Base-by-base conservation (phyloP, 2,329 filamentous ascomycete genomes). In the Apiospora saccharicola region DNA sequence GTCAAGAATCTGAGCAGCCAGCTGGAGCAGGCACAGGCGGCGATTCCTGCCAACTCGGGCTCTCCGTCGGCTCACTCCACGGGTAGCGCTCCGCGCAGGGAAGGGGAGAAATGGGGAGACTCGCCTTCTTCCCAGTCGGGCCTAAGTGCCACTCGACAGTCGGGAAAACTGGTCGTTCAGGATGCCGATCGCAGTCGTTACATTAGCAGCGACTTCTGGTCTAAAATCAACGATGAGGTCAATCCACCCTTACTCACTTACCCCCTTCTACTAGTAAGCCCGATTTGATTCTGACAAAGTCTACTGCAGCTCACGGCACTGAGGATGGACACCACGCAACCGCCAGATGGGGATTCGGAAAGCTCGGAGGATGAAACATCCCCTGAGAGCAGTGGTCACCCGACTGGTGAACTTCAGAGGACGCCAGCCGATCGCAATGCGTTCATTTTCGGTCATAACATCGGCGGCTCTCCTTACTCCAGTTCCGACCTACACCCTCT, bases 211-310 rank as follows among this genome's bases (percentile, higher is more conserved):
- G 84, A 85, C 19, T 89, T 90, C 75, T 90, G 88, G 87, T 87
- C 87, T 2, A 83, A 84, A 0, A 83, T 90, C n/a, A 86, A 85
- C 70, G 86, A 89, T 67, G 88, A 89, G 83, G 86, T 88, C 80
- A 61, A 81, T 16, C 44, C 34, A 57, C 19, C 41, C 24, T 13
- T 14, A 3, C 0, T 8, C n/a, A n/a, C 26, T 30, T 22, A 13
- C 53, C 26, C 30, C 16, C n/a, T 37, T 30, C 7, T 8, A 12
- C n/a, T 3, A 26, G n/a, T 43, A 49, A 26, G 6, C 14, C 7
- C 43, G 10, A 43, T 26, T 24, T 14, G 30, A 10, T 64, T 4
- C 57, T 64, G 34, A 64, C 34, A n/a, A n/a, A n/a, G 34, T 10
- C 22, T 26, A 12, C 47, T 53, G 16, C 71, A 86, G 84, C 81